Base-by-base conservation (phyloP, 208 protist species). In the Crithidia acanthocephali region DNA sequence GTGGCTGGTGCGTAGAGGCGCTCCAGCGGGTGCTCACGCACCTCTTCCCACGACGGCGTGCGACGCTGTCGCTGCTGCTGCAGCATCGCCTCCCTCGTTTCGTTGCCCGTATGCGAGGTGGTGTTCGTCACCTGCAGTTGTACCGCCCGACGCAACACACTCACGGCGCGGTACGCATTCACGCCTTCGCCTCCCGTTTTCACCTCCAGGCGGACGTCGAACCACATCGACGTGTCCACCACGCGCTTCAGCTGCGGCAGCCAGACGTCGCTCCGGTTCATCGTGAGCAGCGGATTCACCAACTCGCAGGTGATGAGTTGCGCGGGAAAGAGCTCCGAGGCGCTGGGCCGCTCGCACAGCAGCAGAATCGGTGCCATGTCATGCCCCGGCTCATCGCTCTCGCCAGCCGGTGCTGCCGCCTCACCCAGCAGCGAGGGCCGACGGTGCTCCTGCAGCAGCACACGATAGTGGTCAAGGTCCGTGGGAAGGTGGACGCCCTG, bases 251-350 rank as follows among this genome's bases (percentile, higher is more conserved):
- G 61, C 11, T 69, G 72, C 18, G 72, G 48, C 10, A 25, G 65
- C 48, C 72, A 63, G 6, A 23, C 68, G 18, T 32, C 63, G 20
- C 48, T 68, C 16, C 6, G 15, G 51, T 55, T 52, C 57, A 73
- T 51, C 47, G 35, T 64, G 18, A 83, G 48, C 1, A 81, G 70
- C 7, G 88, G 88, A 42, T 84, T 73, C 8, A 60, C 75, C 51
- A 94, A 60, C 45, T 68, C 75, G 66, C 88, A 94, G 10, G 77
- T 83, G 20, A 94, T 55, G 33, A 94, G 73, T 65, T 94, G 84
- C 15, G 66, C 55, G 0, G 88, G 88, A 51, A 92, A 94, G 11
- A 88, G n/a, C 28, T 45, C 28, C 1, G 88, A 94, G 9, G 63
- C 55, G 9, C 20, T 62, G 5, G 81, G 77, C 9, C 70, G 22